Percentiles rank a stretch among this genome's conserved stretches.
Conservation (phyloP, 73 alveolate genomes). For the Uronychia binucleata region DNA sequence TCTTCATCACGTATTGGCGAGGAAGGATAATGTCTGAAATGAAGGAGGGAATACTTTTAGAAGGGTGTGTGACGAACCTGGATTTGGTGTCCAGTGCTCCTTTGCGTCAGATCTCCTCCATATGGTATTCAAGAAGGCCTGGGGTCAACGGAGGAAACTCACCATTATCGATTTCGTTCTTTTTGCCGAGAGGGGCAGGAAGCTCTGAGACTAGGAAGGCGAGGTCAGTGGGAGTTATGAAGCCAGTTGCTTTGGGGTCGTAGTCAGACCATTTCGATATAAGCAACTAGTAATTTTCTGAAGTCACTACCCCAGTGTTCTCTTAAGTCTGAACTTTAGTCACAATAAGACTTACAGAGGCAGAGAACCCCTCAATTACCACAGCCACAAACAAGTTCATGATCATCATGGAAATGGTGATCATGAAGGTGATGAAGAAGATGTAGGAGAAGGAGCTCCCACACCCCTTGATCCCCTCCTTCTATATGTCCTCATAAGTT, state of each 20-base stretch:
- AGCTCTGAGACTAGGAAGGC: not conserved
- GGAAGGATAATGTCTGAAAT: too few relatives aligned
- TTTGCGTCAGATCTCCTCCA: too few relatives aligned
- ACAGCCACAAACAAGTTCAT: conserved; percentile 33
- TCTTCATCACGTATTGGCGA: not conserved
- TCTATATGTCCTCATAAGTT: conserved; percentile 6
- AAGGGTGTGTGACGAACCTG: not conserved
- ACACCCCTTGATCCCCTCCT: conserved; percentile 20
- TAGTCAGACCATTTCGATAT: not conserved
- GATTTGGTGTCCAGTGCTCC: not conserved
- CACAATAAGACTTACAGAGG: too few relatives aligned
- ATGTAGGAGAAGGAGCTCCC: conserved; percentile 2
- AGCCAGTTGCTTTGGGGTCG: not conserved
- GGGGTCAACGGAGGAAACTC: too few relatives aligned
- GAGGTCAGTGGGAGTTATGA: not conserved
- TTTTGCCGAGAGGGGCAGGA: conserved; percentile 36
- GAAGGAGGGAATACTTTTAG: not conserved
- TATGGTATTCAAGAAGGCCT: too few relatives aligned
- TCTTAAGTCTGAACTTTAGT: not conserved
- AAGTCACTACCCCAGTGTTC: not conserved
- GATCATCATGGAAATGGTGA: conserved; percentile 9
- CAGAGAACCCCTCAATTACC: conserved; percentile 33
- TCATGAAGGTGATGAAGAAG: conserved; percentile 4
- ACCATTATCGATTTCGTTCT: too few relatives aligned
- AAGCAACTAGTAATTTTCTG: not conserved